phyloP scores from a whole-genome alignment of 208 protist genomes.

The Entamoeba histolytica region DNA sequence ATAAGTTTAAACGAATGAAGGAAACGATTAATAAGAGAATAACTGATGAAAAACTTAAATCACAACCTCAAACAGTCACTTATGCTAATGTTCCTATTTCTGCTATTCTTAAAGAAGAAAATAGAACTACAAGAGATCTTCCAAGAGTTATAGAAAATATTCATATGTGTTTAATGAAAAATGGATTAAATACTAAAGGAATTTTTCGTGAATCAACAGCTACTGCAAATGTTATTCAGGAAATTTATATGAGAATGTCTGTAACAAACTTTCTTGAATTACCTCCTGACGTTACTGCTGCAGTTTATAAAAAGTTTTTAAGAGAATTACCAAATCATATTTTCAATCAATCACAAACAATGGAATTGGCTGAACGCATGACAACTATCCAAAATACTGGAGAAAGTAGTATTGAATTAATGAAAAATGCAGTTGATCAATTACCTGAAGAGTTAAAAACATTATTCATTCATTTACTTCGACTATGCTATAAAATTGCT shows the following conservation, averaged over 20 bases:
- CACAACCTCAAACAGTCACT: background rate
- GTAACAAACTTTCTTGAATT: background rate
- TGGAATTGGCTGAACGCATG: background rate
- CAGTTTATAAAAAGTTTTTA: background rate
- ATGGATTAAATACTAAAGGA: background rate
- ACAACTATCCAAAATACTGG: background rate
- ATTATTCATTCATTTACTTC: background rate
- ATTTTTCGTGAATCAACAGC: background rate
- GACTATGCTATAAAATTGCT: background rate
- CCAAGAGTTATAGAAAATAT: background rate
- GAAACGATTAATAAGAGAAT: background rate
- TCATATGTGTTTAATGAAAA: background rate
- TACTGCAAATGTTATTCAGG: background rate
- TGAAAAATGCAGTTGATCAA: background rate
- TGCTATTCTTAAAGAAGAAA: background rate
- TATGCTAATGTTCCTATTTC: background rate
- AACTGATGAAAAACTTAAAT: background rate
- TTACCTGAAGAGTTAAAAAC: background rate
- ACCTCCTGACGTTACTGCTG: background rate
- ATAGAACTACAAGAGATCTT: background rate
- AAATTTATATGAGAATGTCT: background rate
- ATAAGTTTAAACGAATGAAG: background rate
- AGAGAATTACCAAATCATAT: background rate
- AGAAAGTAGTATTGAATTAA: background rate
- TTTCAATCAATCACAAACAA: background rate